A percentile compares a stretch with the other conserved stretches of the same genome.
Conservation (phyloP, 2,329 filamentous ascomycete species). For the Ceratocystis albifundus region DNA sequence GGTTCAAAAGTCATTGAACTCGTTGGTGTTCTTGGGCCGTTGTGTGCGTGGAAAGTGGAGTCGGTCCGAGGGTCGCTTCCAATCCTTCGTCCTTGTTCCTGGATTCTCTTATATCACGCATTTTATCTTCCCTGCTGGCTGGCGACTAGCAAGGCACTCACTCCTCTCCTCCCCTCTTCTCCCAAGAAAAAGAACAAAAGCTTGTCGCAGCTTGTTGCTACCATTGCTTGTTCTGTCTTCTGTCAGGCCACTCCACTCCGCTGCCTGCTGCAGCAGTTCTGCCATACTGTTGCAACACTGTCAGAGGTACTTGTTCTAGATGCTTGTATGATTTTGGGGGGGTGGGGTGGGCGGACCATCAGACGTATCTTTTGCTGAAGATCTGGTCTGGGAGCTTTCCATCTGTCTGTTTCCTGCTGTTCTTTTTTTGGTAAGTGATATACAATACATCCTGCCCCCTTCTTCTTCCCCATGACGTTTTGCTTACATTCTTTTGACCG, state of each 20-base stretch:
- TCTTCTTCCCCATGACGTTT: neutral
- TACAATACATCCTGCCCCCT: too few relatives aligned
- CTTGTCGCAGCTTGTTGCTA: neutral
- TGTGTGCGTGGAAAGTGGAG: slow-evolving; percentile 11
- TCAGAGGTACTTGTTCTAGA: neutral
- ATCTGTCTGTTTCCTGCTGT: neutral
- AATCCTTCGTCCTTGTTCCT: slow-evolving; percentile 1
- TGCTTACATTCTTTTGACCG: slow-evolving; percentile 1
- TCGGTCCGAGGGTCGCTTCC: slow-evolving; percentile 8
- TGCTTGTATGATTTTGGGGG: too few relatives aligned
- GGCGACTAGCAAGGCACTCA: neutral
- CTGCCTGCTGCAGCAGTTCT: neutral
- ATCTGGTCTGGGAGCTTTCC: neutral
- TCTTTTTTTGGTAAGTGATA: neutral
- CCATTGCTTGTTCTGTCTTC: neutral
- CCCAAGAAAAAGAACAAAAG: too few relatives aligned
- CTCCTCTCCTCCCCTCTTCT: too few relatives aligned
- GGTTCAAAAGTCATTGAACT: neutral
- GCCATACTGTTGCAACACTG: neutral
- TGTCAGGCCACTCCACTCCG: neutral
- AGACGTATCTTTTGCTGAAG: neutral
- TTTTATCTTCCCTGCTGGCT: neutral
- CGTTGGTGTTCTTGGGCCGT: neutral
- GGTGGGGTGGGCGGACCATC: too few relatives aligned
- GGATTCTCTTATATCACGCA: neutral